Evolutionary conservation across 2,329 filamentous ascomycete genomes (phyloP), one percentile per base, ranked within the genome.

Genomic region (Xylaria sp.): DNA sequence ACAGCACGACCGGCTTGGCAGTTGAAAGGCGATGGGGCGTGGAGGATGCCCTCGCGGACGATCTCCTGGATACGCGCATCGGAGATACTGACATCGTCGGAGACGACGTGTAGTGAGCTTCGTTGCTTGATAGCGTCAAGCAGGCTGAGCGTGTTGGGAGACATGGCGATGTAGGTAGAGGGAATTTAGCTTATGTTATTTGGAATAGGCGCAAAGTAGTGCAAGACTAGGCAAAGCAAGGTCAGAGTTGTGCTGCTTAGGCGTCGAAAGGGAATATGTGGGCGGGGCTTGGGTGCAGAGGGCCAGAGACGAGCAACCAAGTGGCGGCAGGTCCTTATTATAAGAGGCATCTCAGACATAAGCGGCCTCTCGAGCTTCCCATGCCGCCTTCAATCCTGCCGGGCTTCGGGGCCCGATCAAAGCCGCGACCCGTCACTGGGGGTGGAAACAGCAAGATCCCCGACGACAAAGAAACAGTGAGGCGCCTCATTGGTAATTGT

Each of bases 61-160:
- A 69, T 69, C 10, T 65, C 66, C 46, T 57, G 57, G 56, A 69
- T 65, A 15, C 66, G 66, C n/a, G 37, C 48, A 41, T 69, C 57
- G 20, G 66, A 48, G 32, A 65, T 34, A 18, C 25, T 5, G 34
- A 65, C 37, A n/a, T 58, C 56, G 20, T 50, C 32, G 4, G 66
- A 52, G 56, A 62, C 51, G 25, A 34, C 13, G 28, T 69, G 66
- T 18, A 69, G 62, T 12, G 62, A 62, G 8, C 25, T 13, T 25
- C 66, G 56, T 7, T 58, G 20, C 57, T 62, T 65, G 61, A 69
- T 69, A 32, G 37, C 66, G 9, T 69, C 61, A 51, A 65, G 56
- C 25, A 68, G 55, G 56, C 37, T 55, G 37, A 59, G 5, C 18
- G 48, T 44, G 12, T 52, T 50, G 32, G 65, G 3, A 7, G 63